Conservation (phyloP, 148 eudicot species). For the Fagopyrum esculentum region DNA sequence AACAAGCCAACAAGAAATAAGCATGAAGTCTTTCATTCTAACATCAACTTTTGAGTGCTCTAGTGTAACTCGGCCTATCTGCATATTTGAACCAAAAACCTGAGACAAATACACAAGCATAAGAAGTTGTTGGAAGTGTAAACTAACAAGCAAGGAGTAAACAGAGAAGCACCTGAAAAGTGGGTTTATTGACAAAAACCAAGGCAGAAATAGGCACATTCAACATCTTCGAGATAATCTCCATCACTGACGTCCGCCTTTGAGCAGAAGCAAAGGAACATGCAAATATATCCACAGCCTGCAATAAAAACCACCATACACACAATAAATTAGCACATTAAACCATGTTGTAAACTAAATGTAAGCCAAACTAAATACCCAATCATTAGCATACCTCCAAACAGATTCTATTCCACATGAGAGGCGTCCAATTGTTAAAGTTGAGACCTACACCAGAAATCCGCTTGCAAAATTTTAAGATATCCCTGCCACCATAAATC, state of each 20-base stretch:
- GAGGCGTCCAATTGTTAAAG: slow-evolving; percentile 39
- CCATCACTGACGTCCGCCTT: slow-evolving; percentile 41
- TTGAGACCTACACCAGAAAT: slow-evolving; percentile 49
- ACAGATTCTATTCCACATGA: slow-evolving; percentile 43
- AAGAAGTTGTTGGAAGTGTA: slow-evolving; percentile 6
- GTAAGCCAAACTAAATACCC: not conserved
- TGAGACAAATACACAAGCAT: slow-evolving; percentile 26
- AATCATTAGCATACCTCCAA: slow-evolving; percentile 50
- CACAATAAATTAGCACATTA: not conserved
- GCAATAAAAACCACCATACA: slow-evolving; percentile 15
- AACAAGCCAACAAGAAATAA: slow-evolving; percentile 3
- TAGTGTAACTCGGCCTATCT: slow-evolving; percentile 64
- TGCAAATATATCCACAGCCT: slow-evolving; percentile 94
- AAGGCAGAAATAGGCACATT: slow-evolving; percentile 35
- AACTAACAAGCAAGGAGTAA: slow-evolving; percentile 1
- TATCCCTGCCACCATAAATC: slow-evolving; percentile 48
- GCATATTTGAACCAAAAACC: slow-evolving; percentile 48
- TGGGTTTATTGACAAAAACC: slow-evolving; percentile 57
- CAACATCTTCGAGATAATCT: slow-evolving; percentile 63
- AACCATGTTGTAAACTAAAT: slow-evolving; percentile 1
- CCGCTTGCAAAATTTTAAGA: slow-evolving; percentile 88
- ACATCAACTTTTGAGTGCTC: slow-evolving; percentile 36
- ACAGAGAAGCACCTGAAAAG: slow-evolving; percentile 42
- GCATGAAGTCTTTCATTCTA: slow-evolving; percentile 15
- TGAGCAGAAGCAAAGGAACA: slow-evolving; percentile 51